Base-by-base conservation (phyloP, 768 basidiomycete genomes). In the Trametopsis cervina region DNA sequence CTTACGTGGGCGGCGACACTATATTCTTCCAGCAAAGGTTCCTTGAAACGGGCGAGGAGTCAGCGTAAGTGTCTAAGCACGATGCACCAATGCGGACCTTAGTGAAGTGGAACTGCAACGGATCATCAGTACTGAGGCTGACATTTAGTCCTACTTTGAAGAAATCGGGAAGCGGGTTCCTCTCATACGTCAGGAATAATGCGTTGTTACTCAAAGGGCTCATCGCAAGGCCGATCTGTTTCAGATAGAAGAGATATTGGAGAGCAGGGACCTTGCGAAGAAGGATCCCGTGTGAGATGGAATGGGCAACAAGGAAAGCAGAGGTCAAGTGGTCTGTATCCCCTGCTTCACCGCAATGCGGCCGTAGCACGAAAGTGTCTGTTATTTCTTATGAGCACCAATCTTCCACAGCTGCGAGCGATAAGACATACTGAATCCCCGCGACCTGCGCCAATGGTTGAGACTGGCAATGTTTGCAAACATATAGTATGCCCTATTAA, bases 151-250 rank as follows among this genome's bases (percentile, higher is more conserved):
- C 96, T 0, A 85, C 84, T 64, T 90, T 85, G 78, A 98, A 98
- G 68, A 95, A 99, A 59, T 95, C 92, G 4, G 92, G 93, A 33
- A 99, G 77, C 0, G 96, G 96, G 60, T 99, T 99, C 37, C 96
- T 75, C 68, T 99, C 96, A 58, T 97, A 98, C 2, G 89, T 85
- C 60, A 99, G 71, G 72, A 99, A 99, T 29, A 99, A 70, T 1
- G 96, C 93, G 56, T 99, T 99, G 63, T 99, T 99, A 66, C 92
- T 96, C 40, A 99, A 68, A 2, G 96, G 96, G 60, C 90, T 93
- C 96, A 99, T 99, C 1, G 96, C 96, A 15, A 99, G 78, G 24
- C 96, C 95, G 53, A 98, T 97, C 69, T 98, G 96, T 67, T 91
- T 94, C 54, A 99, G 75, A 65, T 98, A 99, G 69, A 93, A 99